Evolutionary conservation across 78 protist genomes (phyloP).

Genomic region (Trichosphaerium sp.): DNA sequence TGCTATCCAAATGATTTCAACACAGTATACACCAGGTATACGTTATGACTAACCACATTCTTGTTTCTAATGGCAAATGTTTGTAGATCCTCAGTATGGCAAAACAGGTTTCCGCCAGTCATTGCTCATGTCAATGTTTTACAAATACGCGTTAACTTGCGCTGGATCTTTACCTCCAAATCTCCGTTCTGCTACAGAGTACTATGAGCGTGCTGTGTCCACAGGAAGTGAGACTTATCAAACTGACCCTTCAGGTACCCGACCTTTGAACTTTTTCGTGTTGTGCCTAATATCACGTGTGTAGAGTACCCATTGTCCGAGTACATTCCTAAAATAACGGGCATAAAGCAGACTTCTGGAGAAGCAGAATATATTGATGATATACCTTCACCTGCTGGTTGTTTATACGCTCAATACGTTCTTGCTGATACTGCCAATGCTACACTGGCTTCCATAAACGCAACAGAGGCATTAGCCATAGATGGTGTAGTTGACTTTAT

Average conservation of each 20-base stretch:
- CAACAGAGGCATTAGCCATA: not conserved
- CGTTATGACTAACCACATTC: no score
- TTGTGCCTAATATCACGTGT: no score
- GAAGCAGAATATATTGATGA: slow-evolving; percentile 19
- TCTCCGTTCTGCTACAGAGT: not conserved
- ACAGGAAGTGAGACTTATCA: not conserved
- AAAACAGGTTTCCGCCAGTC: not conserved
- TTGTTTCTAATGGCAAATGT: no score
- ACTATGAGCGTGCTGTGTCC: slow-evolving; percentile 3
- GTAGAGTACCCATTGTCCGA: not conserved
- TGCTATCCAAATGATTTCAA: no score
- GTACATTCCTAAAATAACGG: not conserved
- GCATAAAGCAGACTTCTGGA: slow-evolving; percentile 14
- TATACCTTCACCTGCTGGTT: not conserved
- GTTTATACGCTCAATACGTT: slow-evolving; percentile 3
- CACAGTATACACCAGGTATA: no score
- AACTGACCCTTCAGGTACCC: not conserved
- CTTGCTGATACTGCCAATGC: not conserved
- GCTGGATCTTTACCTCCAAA: not conserved
- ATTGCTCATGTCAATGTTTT: not conserved
- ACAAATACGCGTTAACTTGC: slow-evolving; percentile 11
- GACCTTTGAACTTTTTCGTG: no score
- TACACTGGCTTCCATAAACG: not conserved
- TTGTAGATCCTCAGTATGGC: no score
- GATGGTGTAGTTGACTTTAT: slow-evolving; percentile 23